Evolutionary conservation across 2,329 filamentous ascomycete genomes (phyloP).

Genomic region (Herpomyces periplanetae): DNA sequence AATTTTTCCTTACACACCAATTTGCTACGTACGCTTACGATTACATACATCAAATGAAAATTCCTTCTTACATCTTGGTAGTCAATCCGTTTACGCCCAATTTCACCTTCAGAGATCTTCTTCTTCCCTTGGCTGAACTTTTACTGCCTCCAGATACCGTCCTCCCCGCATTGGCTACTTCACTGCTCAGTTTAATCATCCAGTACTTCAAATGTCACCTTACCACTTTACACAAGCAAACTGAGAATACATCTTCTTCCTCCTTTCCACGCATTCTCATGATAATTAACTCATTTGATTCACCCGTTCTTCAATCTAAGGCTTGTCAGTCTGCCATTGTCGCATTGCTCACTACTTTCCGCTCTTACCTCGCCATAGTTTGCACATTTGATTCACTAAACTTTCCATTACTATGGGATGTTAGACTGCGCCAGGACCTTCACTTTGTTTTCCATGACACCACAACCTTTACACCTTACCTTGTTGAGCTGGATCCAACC

Average conservation of each 20-base stretch:
- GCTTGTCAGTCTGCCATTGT: conserved; percentile 30
- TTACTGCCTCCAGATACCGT: conserved; percentile 11
- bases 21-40: conserved; percentile 32
- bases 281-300: conserved; percentile 57
- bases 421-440: conserved; percentile 37
- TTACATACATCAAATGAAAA: conserved; percentile 6
- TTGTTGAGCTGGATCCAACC: neutral
- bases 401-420: conserved; percentile 62
- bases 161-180: conserved; percentile 10
- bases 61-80: conserved; percentile 24
- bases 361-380: conserved; percentile 27
- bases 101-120: conserved; percentile 23
- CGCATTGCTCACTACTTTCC: conserved; percentile 29
- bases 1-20: conserved; percentile 26
- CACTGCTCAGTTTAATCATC: conserved; percentile 14
- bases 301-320: conserved; percentile 27
- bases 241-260: conserved; percentile 9
- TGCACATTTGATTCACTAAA: conserved; percentile 59
- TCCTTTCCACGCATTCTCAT: conserved; percentile 16
- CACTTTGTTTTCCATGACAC: conserved; percentile 73
- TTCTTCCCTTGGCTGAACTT: conserved; percentile 24
- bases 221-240: conserved; percentile 19
- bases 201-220: conserved; percentile 28
- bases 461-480: conserved; percentile 43
- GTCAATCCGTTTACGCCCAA: conserved; percentile 45